phyloP scores from a whole-genome alignment of 1,284 basidiomycete genomes.

The Tausonia pullulans region DNA sequence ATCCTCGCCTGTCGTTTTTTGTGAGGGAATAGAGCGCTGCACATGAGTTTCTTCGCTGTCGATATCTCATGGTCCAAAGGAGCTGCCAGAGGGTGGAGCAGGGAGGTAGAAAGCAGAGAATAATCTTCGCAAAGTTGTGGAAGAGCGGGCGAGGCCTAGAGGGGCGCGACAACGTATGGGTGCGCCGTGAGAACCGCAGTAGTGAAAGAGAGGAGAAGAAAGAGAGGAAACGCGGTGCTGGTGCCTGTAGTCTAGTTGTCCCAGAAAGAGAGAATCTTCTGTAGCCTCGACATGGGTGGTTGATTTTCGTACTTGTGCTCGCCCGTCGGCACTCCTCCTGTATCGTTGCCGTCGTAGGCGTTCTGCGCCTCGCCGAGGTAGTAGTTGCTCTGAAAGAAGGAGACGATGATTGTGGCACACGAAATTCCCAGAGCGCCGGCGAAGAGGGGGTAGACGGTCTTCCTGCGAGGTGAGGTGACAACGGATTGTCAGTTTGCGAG shows the following conservation, averaged over 20 bases:
- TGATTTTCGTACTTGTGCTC: neutral
- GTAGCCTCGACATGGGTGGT: neutral
- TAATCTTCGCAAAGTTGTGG: too few species aligned
- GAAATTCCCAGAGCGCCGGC: conserved; percentile 24
- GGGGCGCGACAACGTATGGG: too few species aligned
- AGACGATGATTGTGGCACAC: conserved; percentile 23
- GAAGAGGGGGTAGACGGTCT: conserved; percentile 22
- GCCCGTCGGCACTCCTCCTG: neutral
- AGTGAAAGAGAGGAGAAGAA: too few species aligned
- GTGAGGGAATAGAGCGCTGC: too few species aligned
- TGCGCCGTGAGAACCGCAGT: too few species aligned
- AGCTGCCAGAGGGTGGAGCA: too few species aligned
- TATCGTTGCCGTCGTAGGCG: neutral
- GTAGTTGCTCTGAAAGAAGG: conserved; percentile 24
- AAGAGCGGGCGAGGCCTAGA: too few species aligned
- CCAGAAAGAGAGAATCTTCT: neutral
- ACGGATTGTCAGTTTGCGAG: neutral
- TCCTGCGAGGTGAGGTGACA: conserved; percentile 22
- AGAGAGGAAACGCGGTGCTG: too few species aligned
- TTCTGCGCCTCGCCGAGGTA: conserved; percentile 5
- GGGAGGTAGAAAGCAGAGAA: too few species aligned
- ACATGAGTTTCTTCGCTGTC: too few species aligned
- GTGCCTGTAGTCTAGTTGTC: neutral
- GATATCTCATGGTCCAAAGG: too few species aligned
- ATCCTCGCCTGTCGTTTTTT: too few species aligned